A percentile compares a stretch with the other conserved stretches of the same genome.
Conservation (phyloP, 768 basidiomycete genomes). For the Cubamyces lactineus region DNA sequence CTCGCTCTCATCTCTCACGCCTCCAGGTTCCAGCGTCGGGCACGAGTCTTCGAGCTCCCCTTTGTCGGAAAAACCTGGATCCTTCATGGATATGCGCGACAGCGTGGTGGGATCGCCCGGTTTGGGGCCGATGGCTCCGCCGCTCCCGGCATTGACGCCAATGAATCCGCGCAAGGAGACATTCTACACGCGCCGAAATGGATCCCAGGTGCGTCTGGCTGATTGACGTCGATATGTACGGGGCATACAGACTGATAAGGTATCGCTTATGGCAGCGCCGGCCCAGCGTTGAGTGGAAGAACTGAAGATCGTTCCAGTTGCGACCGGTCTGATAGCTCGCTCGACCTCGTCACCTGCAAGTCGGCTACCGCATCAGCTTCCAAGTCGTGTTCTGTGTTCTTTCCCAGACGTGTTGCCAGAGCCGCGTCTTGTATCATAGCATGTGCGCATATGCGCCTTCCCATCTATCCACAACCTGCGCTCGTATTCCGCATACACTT, state of each 20-base stretch:
- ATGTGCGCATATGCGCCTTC: slow-evolving; percentile 1
- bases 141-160: neutral
- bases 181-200: slow-evolving; percentile 17
- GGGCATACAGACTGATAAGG: neutral
- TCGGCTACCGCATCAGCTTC: neutral
- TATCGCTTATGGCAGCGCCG: slow-evolving; percentile 7
- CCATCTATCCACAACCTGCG: neutral
- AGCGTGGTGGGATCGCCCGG: neutral
- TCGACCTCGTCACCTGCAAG: no score
- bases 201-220: slow-evolving; percentile 12
- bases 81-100: slow-evolving; percentile 11
- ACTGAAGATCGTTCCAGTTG: neutral
- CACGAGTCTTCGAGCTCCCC: neutral
- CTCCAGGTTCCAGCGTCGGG: slow-evolving; percentile 17
- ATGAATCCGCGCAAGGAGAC: slow-evolving; percentile 11
- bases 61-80: neutral
- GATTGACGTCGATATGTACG: neutral
- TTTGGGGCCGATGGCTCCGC: neutral
- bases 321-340: neutral
- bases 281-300: slow-evolving; percentile 23
- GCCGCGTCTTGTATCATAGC: slow-evolving; percentile 7
- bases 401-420: neutral
- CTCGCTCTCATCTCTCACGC: slow-evolving; percentile 41
- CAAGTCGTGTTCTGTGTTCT: neutral
- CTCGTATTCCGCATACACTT: slow-evolving; percentile 2